A percentile compares a stretch with the other conserved stretches of the same genome.
Evolutionary conservation across 139 green algal species (phyloP).

Genomic region (Micromonas commoda): DNA sequence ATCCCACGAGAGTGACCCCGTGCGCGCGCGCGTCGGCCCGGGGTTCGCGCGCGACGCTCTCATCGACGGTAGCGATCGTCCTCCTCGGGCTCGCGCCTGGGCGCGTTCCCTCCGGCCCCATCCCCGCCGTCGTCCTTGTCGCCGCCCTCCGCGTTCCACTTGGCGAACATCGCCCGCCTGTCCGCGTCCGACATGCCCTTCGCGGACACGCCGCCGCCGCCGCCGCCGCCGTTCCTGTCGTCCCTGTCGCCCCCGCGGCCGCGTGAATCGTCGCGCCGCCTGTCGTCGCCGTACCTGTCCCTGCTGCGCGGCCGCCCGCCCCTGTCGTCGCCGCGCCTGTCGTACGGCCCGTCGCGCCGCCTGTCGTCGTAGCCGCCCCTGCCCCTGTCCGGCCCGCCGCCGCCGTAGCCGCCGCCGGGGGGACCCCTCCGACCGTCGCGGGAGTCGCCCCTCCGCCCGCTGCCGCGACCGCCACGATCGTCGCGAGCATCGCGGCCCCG

Average conservation of each 20-base stretch:
- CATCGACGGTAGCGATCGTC: no score
- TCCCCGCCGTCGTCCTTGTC: not conserved
- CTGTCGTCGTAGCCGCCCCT: no score
- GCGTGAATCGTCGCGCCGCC: constrained; percentile 24
- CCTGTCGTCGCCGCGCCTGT: constrained; percentile 26
- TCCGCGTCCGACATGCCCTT: constrained; percentile 12
- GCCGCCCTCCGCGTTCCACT: no score
- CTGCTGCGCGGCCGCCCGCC: constrained; percentile 22
- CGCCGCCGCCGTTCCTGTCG: constrained; percentile 24
- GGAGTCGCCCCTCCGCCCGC: constrained; percentile 9
- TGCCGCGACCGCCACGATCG: not conserved
- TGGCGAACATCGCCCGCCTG: constrained; percentile 14
- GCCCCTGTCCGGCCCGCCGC: not conserved
- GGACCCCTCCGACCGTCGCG: no score
- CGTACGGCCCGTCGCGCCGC: not conserved
- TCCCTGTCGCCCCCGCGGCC: constrained; percentile 26
- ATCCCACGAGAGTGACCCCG: no score
- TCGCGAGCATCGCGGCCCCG: not conserved
- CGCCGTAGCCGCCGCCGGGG: no score
- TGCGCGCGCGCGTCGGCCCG: no score
- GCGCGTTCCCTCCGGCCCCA: no score
- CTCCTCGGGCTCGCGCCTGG: no score
- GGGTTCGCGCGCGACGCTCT: no score
- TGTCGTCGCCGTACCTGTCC: constrained; percentile 4
- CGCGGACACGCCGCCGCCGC: constrained; percentile 21